Percentiles rank a stretch among this genome's conserved stretches.
Conservation (phyloP, 345 rosid genomes). For the Melastoma malabathricum region DNA sequence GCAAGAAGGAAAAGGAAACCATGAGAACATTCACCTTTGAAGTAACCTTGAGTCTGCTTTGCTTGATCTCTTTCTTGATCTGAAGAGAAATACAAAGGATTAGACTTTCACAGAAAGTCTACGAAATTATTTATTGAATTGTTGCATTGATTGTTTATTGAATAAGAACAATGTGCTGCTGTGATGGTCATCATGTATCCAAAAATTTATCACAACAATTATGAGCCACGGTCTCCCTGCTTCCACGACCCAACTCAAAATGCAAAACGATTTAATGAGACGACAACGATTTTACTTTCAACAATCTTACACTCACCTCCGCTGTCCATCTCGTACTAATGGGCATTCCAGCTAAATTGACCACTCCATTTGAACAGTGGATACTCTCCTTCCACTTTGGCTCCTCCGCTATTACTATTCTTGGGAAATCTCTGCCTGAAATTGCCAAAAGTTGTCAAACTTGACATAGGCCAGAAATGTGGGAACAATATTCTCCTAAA, state of each 20-base stretch:
- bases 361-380: conserved; percentile 70
- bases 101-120: not conserved
- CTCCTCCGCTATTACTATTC: conserved; percentile 63
- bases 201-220: too few relatives aligned
- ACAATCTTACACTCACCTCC: conserved; percentile 23
- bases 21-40: conserved; percentile 38
- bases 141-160: too few relatives aligned
- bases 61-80: conserved; percentile 85
- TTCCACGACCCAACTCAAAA: too few relatives aligned
- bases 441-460: conserved; percentile 2
- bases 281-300: not conserved
- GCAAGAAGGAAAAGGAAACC: not conserved
- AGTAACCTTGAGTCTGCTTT: conserved; percentile 73
- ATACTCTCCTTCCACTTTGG: conserved; percentile 61
- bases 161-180: too few relatives aligned
- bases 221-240: too few relatives aligned
- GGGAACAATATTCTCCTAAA: too few relatives aligned
- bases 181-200: too few relatives aligned
- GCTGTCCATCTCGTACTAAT: conserved; percentile 91
- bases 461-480: not conserved
- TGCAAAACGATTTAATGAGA: not conserved
- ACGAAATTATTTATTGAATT: conserved; percentile 1
- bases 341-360: conserved; percentile 86
- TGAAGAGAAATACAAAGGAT: conserved; percentile 13
- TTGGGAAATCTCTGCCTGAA: conserved; percentile 57